Evolutionary conservation across 805 yeast genomes (phyloP), one percentile per base, ranked within the genome.

Genomic region (Schwanniomyces yamadae): DNA sequence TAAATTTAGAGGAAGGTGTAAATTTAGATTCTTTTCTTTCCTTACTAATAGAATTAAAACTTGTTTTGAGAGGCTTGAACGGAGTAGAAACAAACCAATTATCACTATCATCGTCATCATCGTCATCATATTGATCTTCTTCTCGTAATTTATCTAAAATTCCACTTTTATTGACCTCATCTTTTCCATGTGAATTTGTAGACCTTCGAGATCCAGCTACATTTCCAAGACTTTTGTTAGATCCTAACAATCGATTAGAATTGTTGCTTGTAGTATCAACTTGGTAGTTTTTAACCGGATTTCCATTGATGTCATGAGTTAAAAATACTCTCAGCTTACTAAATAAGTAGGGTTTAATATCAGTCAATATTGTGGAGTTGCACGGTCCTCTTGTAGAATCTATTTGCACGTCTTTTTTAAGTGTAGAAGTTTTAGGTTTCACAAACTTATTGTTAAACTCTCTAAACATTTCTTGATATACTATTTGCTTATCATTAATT

Each of bases 361-460:
- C 60, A 19, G 46, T 48, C 41, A 48, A 46, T 4, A 41, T 45
- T 2, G 43, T 33, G 5, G 53, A 45, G 18, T 44, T 43, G 24
- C 39, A 48, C 1, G 66, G 66, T 1, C 70, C 71, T 20, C 36
- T 40, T 2, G 82, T 75, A 2, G 84, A 80, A 55, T 78, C 84
- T 5, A 82, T 66, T 15, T 74, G 66, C 5, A 74, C 87, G 46
- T 84, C 87, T 45, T 79, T 75, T 31, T 69, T 67, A 31, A 64
- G 55, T 8, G 69, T 68, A 6, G 77, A 66, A 2, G 75, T 59
- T 33, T 71, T 70, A 3, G 88, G 89, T 23, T 71, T 71, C 12
- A 82, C 82, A 42, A 69, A 76, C 52, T 84, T 84, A 20, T 69
- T 57, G 45, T 80, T 73, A 48, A 79, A 79, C 48, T 85, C 93